Base-by-base conservation (phyloP, 768 basidiomycete genomes). In the Agaricus sinodeliciosus region DNA sequence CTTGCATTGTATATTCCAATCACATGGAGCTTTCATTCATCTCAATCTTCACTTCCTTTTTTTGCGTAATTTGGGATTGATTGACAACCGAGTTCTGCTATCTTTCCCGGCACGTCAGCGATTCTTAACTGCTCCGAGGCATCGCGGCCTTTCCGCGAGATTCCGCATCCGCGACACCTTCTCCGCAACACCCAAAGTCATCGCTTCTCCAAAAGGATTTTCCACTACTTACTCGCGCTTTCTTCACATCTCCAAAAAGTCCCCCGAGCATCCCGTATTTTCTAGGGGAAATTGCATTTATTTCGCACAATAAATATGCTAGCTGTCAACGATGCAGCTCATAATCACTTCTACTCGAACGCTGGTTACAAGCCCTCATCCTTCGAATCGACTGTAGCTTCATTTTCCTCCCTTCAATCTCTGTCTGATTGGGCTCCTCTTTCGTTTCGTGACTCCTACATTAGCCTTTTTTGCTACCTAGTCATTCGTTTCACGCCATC, bases 1-100 rank as follows among this genome's bases (percentile, higher is more conserved):
- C 15, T 18, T 45, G 37, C 52, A 54, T 48, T 41, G 44, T 48
- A 54, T 40, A 42, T 46, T 54, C 51, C 31, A 31, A 53, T 54
- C 47, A 48, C 44, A 40, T 11, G 51, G 44, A 53, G 16, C 44
- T 34, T 37, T 26, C 50, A 51, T 44, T 22, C 48, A 48, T 50
- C 41, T 15, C 19, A 27, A 25, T 22, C 22, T 22, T 22, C 22
- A 34, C 13, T 19, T 36, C 31, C 25, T 19, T 51, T 44, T 43
- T 48, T 34, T 36, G 39, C 52, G 40, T 53, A 45, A 36, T 53
- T 37, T 43, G 28, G 49, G 51, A 46, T 25, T 40, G 28, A 45
- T 53, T 42, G 37, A 45, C 51, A 46, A 53, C 39, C 44, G 28
- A 46, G n/a, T 36, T 41, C 31, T 50, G 12, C 26, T 43, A 43